Base-by-base conservation (phyloP, 2,329 filamentous ascomycete genomes). In the Ilyonectria destructans region DNA sequence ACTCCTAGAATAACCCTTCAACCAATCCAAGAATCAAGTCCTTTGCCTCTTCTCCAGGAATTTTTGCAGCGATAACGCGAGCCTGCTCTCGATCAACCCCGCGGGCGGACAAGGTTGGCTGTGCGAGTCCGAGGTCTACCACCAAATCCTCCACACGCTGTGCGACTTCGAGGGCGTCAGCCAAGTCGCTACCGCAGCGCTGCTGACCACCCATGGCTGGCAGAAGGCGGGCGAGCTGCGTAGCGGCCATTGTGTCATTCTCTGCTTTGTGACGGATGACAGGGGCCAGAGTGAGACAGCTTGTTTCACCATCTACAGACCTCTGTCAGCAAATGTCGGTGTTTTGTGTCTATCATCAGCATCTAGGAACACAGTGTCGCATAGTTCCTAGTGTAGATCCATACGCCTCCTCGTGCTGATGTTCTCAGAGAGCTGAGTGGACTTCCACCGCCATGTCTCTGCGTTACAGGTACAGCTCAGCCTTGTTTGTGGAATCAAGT, bases 281-380 rank as follows among this genome's bases (percentile, higher is more conserved):
- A 57, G 65, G 54, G 9, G 54, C 66, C n/a, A 71, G 58, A 17
- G 70, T 69, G 19, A 73, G 69, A 65, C 65, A 66, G 60, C 65
- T 70, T 12, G 69, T 74, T 69, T 69, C 72, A 73, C 72, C 71
- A 69, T 77, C 63, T 71, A 21, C 29, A 35, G 23, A 48, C 23
- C 21, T 65, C 56, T 49, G 70, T 73, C 63, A 75, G 74, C 64
- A 62, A 52, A 6, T 5, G 8, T 57, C 35, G 48, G 43, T 46
- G 37, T 56, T 52, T 62, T 57, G 55, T 56, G 29, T 35, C 60
- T 26, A 48, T 64, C 35, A 56, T 68, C 62, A 72, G 69, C 46
- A 33, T 58, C 54, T 48, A 37, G 21, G 31, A 58, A 15, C 46
- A 57, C 49, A 58, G 51, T 40, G 66, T 70, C 65, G 19, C 62